Evolutionary conservation across 148 eudicot genomes (phyloP).

Genomic region (Persicaria tinctoria): DNA sequence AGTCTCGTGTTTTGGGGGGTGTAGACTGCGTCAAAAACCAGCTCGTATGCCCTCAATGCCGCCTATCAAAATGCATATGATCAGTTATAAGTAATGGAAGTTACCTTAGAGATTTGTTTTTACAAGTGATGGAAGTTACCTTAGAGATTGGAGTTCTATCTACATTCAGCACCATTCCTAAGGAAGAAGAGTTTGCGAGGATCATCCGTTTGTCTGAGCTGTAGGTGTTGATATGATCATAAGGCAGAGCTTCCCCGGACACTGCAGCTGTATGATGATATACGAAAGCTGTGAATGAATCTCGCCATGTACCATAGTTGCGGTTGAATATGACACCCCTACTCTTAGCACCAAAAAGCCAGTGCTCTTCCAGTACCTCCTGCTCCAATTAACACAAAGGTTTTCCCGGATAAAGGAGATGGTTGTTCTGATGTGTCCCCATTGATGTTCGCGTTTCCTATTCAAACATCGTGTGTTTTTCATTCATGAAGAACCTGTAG

Average conservation of each 20-base stretch:
- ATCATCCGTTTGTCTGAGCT: constrained; percentile 36
- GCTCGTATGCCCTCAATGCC: not conserved
- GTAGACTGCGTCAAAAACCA: constrained; percentile 2
- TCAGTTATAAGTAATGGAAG: not conserved
- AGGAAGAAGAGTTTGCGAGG: constrained; percentile 39
- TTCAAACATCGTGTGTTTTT: not conserved
- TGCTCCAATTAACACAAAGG: constrained; percentile 44
- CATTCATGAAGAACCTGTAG: not conserved
- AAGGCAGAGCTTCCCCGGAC: constrained; percentile 6
- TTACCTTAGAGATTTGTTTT: constrained; percentile 28
- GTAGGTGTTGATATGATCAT: constrained; percentile 7
- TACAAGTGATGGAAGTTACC: constrained; percentile 19
- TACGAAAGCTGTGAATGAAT: constrained; percentile 11
- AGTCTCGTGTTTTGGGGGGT: not conserved
- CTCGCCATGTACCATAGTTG: constrained; percentile 24
- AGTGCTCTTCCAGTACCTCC: constrained; percentile 50
- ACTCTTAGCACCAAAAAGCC: constrained; percentile 47
- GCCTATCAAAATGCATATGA: not conserved
- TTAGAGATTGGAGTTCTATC: constrained; percentile 37
- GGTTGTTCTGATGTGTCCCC: not conserved
- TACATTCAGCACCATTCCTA: constrained; percentile 40
- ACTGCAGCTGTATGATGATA: not conserved
- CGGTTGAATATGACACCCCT: constrained; percentile 50
- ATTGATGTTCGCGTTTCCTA: not conserved
- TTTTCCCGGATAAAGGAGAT: constrained; percentile 28